Conservation (phyloP, 345 rosid species). For the Mallotus nudiflorus region DNA sequence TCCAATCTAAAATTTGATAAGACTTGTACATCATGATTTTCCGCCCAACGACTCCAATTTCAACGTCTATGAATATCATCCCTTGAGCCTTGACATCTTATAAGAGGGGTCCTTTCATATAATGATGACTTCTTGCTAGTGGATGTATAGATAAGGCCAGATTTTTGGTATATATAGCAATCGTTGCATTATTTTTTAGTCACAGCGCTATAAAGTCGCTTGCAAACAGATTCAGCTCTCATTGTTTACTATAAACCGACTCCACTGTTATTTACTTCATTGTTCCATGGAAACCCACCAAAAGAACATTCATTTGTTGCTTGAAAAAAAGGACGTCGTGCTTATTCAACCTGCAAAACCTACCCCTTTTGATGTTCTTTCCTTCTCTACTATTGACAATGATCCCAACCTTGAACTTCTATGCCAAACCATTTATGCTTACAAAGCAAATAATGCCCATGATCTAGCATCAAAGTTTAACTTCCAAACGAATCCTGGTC, state of each 20-base stretch:
- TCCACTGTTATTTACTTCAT: background rate
- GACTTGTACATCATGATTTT: conserved; percentile 1
- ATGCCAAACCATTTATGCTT: conserved; percentile 50
- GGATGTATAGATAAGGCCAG: background rate
- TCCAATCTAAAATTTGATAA: background rate
- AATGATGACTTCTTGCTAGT: background rate
- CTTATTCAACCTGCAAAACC: conserved; percentile 49
- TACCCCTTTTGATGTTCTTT: conserved; percentile 45
- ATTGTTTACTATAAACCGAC: too few relatives aligned
- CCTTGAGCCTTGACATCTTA: background rate
- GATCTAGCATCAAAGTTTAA: background rate
- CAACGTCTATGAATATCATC: conserved; percentile 1
- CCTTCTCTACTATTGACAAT: conserved; percentile 54
- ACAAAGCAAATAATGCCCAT: conserved; percentile 17
- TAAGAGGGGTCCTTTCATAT: background rate
- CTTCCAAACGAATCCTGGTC: conserved; percentile 23
- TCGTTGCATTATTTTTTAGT: background rate
- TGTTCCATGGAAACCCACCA: conserved; percentile 26
- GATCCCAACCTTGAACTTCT: conserved; percentile 43
- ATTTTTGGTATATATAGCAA: background rate
- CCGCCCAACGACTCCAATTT: background rate
- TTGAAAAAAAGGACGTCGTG: conserved; percentile 25
- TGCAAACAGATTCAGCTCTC: background rate
- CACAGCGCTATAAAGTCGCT: too few relatives aligned
- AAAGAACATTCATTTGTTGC: conserved; percentile 11